phyloP scores from a whole-genome alignment of 768 basidiomycete species.

The Mycena epipterygia region DNA sequence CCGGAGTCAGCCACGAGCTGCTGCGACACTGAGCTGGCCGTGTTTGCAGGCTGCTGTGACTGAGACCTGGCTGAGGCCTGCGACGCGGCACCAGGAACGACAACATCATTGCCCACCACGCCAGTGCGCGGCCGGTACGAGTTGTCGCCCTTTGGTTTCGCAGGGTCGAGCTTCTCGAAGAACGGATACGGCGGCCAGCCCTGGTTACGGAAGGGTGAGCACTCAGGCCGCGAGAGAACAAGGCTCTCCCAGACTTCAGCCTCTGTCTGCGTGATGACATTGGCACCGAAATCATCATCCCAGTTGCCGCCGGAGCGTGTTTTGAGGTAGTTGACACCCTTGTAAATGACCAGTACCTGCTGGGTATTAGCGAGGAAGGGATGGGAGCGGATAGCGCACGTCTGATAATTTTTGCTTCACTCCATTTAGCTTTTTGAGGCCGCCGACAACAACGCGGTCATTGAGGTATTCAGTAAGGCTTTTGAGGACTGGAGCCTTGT shows the following conservation, averaged over 20 bases:
- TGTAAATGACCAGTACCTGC: neutral
- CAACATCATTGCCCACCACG: neutral
- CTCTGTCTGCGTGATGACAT: neutral
- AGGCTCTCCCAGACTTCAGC: neutral
- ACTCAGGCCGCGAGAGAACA: neutral
- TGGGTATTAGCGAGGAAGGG: constrained; percentile 1
- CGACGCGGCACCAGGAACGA: neutral
- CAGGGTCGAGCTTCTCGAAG: constrained; percentile 17
- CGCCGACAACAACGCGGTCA: neutral
- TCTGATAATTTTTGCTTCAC: constrained; percentile 2
- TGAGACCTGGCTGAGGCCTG: neutral
- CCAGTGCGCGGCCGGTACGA: neutral
- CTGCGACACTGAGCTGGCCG: neutral
- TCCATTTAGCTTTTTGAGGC: neutral
- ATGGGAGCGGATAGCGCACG: neutral
- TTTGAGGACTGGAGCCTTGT: neutral
- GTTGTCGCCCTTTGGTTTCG: constrained; percentile 19
- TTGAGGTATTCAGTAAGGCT: neutral
- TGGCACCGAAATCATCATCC: too few species aligned
- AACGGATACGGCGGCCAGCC: constrained; percentile 8
- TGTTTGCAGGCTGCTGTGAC: neutral
- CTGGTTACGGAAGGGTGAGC: constrained; percentile 5
- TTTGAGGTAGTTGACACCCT: constrained; percentile 5
- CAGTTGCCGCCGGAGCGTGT: constrained; percentile 3
- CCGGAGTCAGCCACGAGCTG: neutral